phyloP scores from a whole-genome alignment of 352 stramenopile species.

The Phytophthora citrophthora region DNA sequence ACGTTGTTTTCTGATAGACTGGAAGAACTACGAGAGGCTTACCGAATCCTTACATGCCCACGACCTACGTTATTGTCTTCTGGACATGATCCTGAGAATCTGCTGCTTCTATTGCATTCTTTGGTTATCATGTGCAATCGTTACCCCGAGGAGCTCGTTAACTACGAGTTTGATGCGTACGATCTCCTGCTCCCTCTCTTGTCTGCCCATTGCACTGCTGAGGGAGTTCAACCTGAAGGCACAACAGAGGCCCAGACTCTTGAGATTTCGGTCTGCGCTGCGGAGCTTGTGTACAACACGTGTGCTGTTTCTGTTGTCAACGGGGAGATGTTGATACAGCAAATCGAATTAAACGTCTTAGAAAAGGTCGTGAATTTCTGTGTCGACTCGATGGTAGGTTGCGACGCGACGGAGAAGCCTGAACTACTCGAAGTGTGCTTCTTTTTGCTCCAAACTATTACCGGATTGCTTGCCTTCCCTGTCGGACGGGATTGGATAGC shows the following conservation, averaged over 20 bases:
- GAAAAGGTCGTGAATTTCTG: slow-evolving; percentile 79
- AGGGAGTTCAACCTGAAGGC: slow-evolving; percentile 43
- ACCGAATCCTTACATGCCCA: slow-evolving; percentile 70
- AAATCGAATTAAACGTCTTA: slow-evolving; percentile 49
- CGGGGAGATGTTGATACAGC: slow-evolving; percentile 58
- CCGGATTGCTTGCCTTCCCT: slow-evolving; percentile 61
- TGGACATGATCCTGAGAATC: slow-evolving; percentile 75
- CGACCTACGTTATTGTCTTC: slow-evolving; percentile 66
- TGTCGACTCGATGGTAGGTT: slow-evolving; percentile 58
- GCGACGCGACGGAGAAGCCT: slow-evolving; percentile 34
- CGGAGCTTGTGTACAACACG: slow-evolving; percentile 71
- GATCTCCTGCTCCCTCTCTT: slow-evolving; percentile 66
- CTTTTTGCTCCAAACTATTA: slow-evolving; percentile 77
- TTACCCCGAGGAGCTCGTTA: slow-evolving; percentile 54
- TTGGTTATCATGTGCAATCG: slow-evolving; percentile 73
- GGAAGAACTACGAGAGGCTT: slow-evolving; percentile 60
- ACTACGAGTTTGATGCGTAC: slow-evolving; percentile 77
- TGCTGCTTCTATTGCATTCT: slow-evolving; percentile 70
- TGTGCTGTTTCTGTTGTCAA: slow-evolving; percentile 72
- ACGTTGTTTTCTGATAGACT: slow-evolving; percentile 34
- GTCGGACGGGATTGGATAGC: slow-evolving; percentile 68
- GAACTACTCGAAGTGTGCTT: slow-evolving; percentile 60
- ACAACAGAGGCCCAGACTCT: slow-evolving; percentile 53
- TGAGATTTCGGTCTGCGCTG: slow-evolving; percentile 65
- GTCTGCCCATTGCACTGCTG: slow-evolving; percentile 62